phyloP scores from a whole-genome alignment of 805 yeast species.

The Cyberlindnera mycetangii region DNA sequence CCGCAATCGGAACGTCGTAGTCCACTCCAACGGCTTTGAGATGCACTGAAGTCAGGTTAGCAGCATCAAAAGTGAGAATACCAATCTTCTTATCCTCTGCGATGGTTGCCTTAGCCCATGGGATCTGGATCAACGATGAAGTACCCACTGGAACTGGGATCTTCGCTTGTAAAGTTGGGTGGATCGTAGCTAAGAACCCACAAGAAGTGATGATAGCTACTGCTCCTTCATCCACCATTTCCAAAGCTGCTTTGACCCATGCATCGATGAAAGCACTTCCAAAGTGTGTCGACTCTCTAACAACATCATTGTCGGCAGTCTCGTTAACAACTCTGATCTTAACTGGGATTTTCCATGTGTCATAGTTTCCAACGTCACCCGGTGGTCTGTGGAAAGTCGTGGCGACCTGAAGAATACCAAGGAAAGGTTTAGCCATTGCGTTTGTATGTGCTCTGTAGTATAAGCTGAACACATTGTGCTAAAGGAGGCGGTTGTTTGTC shows the following conservation, averaged over 20 bases:
- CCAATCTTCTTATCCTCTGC: conserved; percentile 28
- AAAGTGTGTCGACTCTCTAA: conserved; percentile 17
- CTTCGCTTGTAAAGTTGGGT: conserved; percentile 25
- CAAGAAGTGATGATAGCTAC: conserved; percentile 35
- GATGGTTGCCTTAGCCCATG: conserved; percentile 27
- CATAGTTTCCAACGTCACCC: conserved; percentile 17
- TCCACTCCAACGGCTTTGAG: conserved; percentile 32
- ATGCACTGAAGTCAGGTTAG: conserved; percentile 27
- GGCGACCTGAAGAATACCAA: conserved; percentile 16
- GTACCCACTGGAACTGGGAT: conserved; percentile 35
- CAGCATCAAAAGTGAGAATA: conserved; percentile 32
- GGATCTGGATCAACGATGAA: conserved; percentile 32
- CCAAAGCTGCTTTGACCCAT: conserved; percentile 29
- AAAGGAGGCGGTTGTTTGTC: too few relatives aligned
- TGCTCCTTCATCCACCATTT: conserved; percentile 31
- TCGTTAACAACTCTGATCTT: conserved; percentile 16
- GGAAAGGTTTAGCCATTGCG: conserved; percentile 13
- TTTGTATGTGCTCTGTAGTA: not conserved
- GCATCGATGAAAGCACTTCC: conserved; percentile 27
- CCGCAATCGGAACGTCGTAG: conserved; percentile 24
- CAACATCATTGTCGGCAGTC: conserved; percentile 13
- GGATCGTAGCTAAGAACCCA: conserved; percentile 34
- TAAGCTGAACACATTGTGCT: too few relatives aligned
- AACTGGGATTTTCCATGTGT: conserved; percentile 19
- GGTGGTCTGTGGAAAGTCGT: conserved; percentile 20